phyloP scores from a whole-genome alignment of 345 rosid species.

The Lumnitzera racemosa region DNA sequence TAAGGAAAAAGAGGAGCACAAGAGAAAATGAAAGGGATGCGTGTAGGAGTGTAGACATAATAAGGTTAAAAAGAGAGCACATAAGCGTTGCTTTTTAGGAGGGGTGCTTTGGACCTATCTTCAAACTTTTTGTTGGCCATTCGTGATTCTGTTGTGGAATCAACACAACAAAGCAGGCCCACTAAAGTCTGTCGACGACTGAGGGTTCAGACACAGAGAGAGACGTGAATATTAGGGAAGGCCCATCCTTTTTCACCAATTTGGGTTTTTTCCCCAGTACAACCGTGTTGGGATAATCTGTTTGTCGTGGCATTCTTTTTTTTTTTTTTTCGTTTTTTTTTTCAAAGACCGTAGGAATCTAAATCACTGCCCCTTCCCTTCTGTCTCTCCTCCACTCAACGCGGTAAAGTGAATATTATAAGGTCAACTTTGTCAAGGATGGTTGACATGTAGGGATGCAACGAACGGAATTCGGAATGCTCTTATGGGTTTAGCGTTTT shows the following conservation, averaged over 20 bases:
- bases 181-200: neutral
- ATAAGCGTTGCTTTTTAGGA: slow-evolving; percentile 36
- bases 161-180: slow-evolving; percentile 2
- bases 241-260: neutral
- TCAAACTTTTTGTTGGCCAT: slow-evolving; percentile 22
- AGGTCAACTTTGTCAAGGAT: too few relatives aligned
- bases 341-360: too few relatives aligned
- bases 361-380: too few relatives aligned
- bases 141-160: slow-evolving; percentile 15
- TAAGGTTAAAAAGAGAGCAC: slow-evolving; percentile 3
- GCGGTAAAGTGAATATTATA: too few relatives aligned
- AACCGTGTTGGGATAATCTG: neutral
- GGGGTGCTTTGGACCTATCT: slow-evolving; percentile 15
- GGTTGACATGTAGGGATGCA: too few relatives aligned
- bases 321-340: too few relatives aligned
- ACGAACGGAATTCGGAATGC: too few relatives aligned
- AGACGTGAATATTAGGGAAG: slow-evolving; percentile 21
- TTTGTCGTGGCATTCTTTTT: too few relatives aligned
- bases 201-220: slow-evolving; percentile 5
- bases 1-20: neutral
- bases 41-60: slow-evolving; percentile 9
- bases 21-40: slow-evolving; percentile 1
- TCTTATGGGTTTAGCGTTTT: too few relatives aligned
- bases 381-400: too few relatives aligned
- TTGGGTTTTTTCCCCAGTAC: neutral